Evolutionary conservation across 2,329 filamentous ascomycete species (phyloP).

Genomic region (Penicillium sp.): DNA sequence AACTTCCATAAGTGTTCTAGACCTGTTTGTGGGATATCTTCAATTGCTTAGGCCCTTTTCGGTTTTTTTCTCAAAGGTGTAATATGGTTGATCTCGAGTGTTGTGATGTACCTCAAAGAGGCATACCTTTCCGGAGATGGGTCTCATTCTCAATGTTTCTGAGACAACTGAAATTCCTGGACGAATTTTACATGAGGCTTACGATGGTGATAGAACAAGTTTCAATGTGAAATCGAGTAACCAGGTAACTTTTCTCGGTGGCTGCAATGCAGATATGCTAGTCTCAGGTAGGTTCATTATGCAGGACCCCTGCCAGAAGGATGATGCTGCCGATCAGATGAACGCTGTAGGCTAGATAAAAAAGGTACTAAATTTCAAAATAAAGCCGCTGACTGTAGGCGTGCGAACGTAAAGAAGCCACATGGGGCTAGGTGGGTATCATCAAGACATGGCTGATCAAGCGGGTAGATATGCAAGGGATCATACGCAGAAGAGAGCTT

Average conservation of each 20-base stretch:
- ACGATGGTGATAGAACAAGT: background rate
- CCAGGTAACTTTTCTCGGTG: conserved; percentile 1
- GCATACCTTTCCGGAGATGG: too few species aligned
- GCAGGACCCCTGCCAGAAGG: background rate
- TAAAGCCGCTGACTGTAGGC: conserved; percentile 1
- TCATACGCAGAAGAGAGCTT: conserved; percentile 72
- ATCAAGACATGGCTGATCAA: conserved; percentile 1
- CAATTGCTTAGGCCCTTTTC: too few species aligned
- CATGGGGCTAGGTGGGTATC: conserved; percentile 11
- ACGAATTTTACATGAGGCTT: background rate
- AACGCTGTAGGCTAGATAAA: conserved; percentile 4
- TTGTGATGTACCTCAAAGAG: too few species aligned
- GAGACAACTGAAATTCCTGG: too few species aligned
- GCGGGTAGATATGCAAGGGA: background rate
- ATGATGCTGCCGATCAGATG: conserved; percentile 2
- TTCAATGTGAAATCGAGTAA: background rate
- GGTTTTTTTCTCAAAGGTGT: too few species aligned
- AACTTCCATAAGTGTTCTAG: too few species aligned
- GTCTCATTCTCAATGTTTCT: too few species aligned
- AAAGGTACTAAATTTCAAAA: conserved; percentile 4
- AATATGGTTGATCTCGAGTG: too few species aligned
- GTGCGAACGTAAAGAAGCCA: conserved; percentile 1
- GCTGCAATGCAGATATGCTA: conserved; percentile 9
- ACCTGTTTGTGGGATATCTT: too few species aligned
- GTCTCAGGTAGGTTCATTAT: background rate